Evolutionary conservation across 2,329 filamentous ascomycete genomes (phyloP), one percentile per base, ranked within the genome.

Genomic region (Botrytis hyacinthi): DNA sequence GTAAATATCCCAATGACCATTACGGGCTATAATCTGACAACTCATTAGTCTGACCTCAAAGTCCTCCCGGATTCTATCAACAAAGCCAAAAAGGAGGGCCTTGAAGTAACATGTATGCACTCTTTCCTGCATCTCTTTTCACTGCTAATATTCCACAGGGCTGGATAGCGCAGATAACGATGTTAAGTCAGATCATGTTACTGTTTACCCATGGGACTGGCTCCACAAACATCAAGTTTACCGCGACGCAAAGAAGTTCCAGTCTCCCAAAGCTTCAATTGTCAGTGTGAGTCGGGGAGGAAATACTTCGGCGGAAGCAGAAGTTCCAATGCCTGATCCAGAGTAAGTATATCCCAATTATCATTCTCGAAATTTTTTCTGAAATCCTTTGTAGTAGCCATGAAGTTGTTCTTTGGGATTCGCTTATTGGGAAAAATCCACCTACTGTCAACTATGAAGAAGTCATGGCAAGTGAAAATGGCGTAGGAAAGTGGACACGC

Each of bases 191-290:
- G 85, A 85, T 1, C 94, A 97, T 81, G 80, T 85, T 62, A 94
- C 92, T 82, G 82, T 85, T 37, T 97, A 94, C 80, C 80, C 85
- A 1, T 91, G 87, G 86, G 82, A 86, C 4, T 93, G 92, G 84
- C 84, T 93, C 84, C 73, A 82, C 82, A 70, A 86, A 89, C 78
- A 73, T 60, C 63, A 78, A 83, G 37, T 67, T 63, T 57, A 57
- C 40, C 66, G 66, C 48, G 7, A 22, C 20, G 37, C 26, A 26
- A 3, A 26, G 14, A 69, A 18, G 4, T 69, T 69, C 18, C 9
- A 32, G n/a, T 3, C 20, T 5, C 10, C 10, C 22, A 57, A 37
- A 69, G 9, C 35, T 32, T 32, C 10, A 20, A 6, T 57, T 26
- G 18, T 69, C 8, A 26, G 26, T 22, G 37, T 3, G 6, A 5